These are phyloP conservation scores for Musa beccarii DNA, from an alignment of 176 grass and related monocot species.

Conservation along the genomic window DNA sequence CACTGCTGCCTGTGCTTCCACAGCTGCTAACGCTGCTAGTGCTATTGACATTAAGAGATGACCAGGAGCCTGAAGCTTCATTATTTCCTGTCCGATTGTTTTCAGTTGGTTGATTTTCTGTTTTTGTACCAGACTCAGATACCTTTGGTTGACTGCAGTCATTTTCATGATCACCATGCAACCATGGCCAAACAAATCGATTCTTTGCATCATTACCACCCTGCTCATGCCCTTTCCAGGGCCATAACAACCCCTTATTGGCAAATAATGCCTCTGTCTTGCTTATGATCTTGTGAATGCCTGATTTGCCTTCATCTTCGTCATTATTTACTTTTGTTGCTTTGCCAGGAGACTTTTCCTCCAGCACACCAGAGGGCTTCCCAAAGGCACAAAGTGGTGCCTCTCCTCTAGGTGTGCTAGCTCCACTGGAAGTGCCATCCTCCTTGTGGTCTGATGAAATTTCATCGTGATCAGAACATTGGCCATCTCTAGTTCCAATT, in stretches of 20 bases:
- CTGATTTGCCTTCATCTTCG: conserved; percentile 63
- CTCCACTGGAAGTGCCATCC: conserved; percentile 46
- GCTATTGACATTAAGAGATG: conserved; percentile 88
- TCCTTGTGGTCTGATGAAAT: conserved; percentile 44
- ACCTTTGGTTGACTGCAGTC: conserved; percentile 34
- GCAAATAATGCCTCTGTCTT: conserved; percentile 85
- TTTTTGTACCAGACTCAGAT: conserved; percentile 34
- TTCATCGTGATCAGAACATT: conserved; percentile 39
- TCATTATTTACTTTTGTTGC: conserved; percentile 37
- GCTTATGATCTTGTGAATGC: conserved; percentile 75
- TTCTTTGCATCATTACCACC: conserved; percentile 43
- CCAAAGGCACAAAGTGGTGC: conserved; percentile 31
- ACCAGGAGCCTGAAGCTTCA: conserved; percentile 80
- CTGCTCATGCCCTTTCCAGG: conserved; percentile 78
- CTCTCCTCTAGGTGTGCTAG: conserved; percentile 64
- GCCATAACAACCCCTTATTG: conserved; percentile 78
- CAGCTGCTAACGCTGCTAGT: conserved; percentile 87
- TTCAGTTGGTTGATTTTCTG: conserved; percentile 40
- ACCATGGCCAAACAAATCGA: conserved; percentile 55
- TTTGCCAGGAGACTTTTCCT: conserved; percentile 50
- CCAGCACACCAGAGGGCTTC: neutral
- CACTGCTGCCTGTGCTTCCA: conserved; percentile 77
- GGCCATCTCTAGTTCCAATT: conserved; percentile 43
- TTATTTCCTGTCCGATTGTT: conserved; percentile 48
- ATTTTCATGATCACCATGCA: conserved; percentile 64